Percentiles rank a stretch among this genome's conserved stretches.
These are phyloP conservation scores for Claviceps africana DNA, from an alignment of 2,329 filamentous ascomycete species.

Conservation along the genomic window DNA sequence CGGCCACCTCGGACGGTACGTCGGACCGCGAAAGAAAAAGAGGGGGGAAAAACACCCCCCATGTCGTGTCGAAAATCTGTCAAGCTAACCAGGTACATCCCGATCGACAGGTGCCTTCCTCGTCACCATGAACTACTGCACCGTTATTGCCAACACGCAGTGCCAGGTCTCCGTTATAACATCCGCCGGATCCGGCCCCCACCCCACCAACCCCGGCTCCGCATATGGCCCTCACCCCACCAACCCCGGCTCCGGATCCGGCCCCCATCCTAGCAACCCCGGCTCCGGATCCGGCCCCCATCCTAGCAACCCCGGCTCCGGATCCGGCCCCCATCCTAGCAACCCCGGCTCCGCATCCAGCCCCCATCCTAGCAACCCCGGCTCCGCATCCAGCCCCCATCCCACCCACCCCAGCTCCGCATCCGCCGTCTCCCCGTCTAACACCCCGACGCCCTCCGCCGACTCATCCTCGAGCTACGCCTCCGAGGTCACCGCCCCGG, in stretches of 20 bases:
- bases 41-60: neutral
- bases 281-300: neutral
- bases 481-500: conserved; percentile 5
- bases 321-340: neutral
- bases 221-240: conserved; percentile 1
- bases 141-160: conserved; percentile 19
- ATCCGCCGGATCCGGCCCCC: conserved; percentile 5
- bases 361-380: neutral
- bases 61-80: neutral
- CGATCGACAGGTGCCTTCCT: conserved; percentile 16
- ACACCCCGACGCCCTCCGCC: conserved; percentile 1
- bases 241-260: neutral
- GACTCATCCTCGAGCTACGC: conserved; percentile 4
- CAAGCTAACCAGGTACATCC: neutral
- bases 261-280: neutral
- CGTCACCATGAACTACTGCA: conserved; percentile 24
- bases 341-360: neutral
- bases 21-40: neutral
- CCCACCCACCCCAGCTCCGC: conserved; percentile 1
- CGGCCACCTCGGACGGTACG: conserved; percentile 19
- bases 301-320: neutral
- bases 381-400: neutral
- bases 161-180: conserved; percentile 19
- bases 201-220: neutral
- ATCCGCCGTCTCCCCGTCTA: conserved; percentile 6